phyloP scores from a whole-genome alignment of 129 eudicot genomes.

The Glebionis coronaria region DNA sequence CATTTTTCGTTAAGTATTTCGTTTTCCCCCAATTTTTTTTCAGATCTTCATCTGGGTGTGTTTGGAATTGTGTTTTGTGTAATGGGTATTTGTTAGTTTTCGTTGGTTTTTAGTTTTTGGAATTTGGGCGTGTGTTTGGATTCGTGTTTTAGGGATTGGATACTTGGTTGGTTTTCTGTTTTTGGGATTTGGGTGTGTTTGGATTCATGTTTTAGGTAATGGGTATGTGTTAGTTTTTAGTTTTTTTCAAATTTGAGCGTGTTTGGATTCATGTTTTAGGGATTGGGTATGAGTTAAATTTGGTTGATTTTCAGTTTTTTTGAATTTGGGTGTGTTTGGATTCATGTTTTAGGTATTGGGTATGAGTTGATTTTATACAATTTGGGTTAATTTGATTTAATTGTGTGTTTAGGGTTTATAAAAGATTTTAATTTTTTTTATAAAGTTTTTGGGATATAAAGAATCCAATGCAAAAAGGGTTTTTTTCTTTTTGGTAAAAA shows the following conservation, averaged over 20 bases:
- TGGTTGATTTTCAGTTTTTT: no score
- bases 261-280: not conserved
- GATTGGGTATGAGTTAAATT: no score
- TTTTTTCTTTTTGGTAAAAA: not conserved
- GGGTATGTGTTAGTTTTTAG: not conserved
- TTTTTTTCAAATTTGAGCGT: not conserved
- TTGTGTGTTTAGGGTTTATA: conserved; percentile 29
- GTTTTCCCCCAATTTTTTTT: not conserved
- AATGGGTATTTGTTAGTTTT: no score
- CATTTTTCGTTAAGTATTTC: no score
- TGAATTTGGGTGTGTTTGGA: no score
- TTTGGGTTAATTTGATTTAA: not conserved
- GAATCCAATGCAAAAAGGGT: conserved; percentile 51
- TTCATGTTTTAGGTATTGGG: no score
- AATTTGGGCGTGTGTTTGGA: no score
- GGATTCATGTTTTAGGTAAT: no score
- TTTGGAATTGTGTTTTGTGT: no score
- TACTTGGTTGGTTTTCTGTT: not conserved
- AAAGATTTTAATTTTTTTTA: conserved; percentile 29
- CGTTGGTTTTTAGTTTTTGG: not conserved
- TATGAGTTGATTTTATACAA: not conserved
- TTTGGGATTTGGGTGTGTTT: no score
- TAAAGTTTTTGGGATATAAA: conserved; percentile 24
- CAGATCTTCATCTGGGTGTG: conserved; percentile 6
- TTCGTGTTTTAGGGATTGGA: no score